These are phyloP conservation scores for Phytophthora pinifolia DNA, from an alignment of 352 stramenopile genomes.

Conservation along the genomic window DNA sequence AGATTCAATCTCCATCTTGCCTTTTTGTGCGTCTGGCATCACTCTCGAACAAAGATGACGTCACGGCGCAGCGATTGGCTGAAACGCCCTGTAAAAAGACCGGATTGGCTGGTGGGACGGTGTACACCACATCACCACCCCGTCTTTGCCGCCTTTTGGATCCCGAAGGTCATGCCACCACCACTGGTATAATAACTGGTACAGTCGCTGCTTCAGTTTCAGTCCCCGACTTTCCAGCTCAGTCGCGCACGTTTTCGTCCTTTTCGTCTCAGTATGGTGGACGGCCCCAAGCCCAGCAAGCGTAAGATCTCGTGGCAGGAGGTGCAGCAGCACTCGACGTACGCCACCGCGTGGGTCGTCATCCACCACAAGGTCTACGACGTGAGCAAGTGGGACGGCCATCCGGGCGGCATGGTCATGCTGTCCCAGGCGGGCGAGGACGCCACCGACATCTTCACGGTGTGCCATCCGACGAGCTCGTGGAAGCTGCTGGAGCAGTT, in stretches of 20 bases:
- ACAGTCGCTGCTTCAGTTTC: constrained; percentile 29
- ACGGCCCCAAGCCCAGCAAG: constrained; percentile 48
- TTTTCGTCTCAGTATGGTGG: constrained; percentile 45
- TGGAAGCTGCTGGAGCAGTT: constrained; percentile 96
- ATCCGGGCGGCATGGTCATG: constrained; percentile 93
- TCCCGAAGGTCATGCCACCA: constrained; percentile 20
- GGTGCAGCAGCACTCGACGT: constrained; percentile 74
- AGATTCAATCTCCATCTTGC: too few relatives aligned
- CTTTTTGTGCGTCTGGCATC: constrained; percentile 11
- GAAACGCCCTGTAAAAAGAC: background rate
- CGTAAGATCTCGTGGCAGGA: constrained; percentile 79
- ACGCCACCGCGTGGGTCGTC: constrained; percentile 84
- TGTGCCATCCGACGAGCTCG: constrained; percentile 95
- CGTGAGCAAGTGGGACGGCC: constrained; percentile 82
- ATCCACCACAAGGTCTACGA: constrained; percentile 93
- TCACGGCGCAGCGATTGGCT: constrained; percentile 17
- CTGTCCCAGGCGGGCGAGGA: constrained; percentile 98
- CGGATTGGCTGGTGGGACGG: constrained; percentile 2
- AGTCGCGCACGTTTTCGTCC: constrained; percentile 7
- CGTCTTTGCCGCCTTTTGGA: constrained; percentile 10
- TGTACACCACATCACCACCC: constrained; percentile 9
- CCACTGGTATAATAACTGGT: constrained; percentile 30
- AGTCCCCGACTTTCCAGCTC: constrained; percentile 30
- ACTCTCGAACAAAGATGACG: constrained; percentile 26
- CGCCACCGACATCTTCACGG: constrained; percentile 98